A percentile compares a stretch with the other conserved stretches of the same genome.
These are phyloP conservation scores for Colletotrichum lindemuthianum DNA, from an alignment of 2,329 filamentous ascomycete genomes.

Conservation along the genomic window DNA sequence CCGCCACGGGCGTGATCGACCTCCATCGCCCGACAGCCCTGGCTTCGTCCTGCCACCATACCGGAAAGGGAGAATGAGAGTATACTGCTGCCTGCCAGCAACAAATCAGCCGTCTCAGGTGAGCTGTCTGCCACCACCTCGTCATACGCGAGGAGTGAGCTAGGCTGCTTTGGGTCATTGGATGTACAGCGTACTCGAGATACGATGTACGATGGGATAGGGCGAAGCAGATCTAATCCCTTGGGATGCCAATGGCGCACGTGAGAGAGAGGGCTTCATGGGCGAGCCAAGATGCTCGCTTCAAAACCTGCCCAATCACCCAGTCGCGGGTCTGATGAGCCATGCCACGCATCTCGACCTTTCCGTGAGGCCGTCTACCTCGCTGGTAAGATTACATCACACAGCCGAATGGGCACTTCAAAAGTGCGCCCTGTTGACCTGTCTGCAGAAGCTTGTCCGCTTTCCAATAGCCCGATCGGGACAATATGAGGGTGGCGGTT, in stretches of 20 bases:
- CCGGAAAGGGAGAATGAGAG: constrained; percentile 8
- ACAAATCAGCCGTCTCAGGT: not conserved
- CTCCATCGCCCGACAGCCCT: too few relatives aligned
- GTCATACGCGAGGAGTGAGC: not conserved
- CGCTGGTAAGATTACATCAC: too few relatives aligned
- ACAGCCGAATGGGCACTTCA: too few relatives aligned
- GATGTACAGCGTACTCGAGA: not conserved
- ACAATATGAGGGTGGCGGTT: not conserved
- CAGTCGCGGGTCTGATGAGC: not conserved
- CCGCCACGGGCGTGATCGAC: too few relatives aligned
- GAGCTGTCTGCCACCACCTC: not conserved
- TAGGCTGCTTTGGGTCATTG: constrained; percentile 2
- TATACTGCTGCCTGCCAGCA: not conserved
- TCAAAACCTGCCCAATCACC: not conserved
- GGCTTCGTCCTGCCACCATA: not conserved
- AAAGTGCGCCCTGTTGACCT: not conserved
- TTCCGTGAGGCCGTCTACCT: too few relatives aligned
- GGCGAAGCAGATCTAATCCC: not conserved
- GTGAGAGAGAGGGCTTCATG: not conserved
- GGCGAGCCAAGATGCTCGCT: not conserved
- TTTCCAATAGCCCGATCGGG: constrained; percentile 3
- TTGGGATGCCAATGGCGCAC: not conserved
- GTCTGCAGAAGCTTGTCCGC: not conserved
- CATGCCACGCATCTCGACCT: not conserved
- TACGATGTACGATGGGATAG: not conserved